phyloP scores from a whole-genome alignment of 108 stramenopile species.

The Nitzschia sp. region DNA sequence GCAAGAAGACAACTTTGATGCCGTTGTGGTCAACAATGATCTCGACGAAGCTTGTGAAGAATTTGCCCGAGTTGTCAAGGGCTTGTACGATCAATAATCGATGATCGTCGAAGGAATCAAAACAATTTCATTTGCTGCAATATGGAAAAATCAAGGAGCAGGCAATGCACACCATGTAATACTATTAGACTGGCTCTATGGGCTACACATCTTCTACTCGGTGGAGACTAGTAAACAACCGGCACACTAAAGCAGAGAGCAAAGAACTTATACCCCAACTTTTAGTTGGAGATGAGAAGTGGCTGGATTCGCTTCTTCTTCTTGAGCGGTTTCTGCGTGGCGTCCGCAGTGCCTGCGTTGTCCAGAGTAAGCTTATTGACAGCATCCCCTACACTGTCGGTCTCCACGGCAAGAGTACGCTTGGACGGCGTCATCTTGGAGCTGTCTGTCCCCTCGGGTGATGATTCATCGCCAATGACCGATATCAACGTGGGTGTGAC shows the following conservation, averaged over 20 bases:
- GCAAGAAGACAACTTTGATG: conserved; percentile 68
- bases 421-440: background rate
- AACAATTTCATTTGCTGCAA: background rate
- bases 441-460: background rate
- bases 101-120: background rate
- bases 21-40: conserved; percentile 83
- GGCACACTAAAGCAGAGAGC: too few relatives aligned
- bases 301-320: conserved; percentile 52
- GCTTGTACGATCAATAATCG: conserved; percentile 35
- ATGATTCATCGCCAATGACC: background rate
- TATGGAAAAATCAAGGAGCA: too few relatives aligned
- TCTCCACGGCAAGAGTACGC: conserved; percentile 4
- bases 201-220: too few relatives aligned
- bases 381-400: conserved; percentile 29
- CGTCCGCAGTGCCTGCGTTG: background rate
- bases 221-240: too few relatives aligned
- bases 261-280: too few relatives aligned
- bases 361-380: conserved; percentile 29
- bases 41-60: conserved; percentile 66
- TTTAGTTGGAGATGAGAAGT: conserved; percentile 1
- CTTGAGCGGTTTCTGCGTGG: conserved; percentile 20
- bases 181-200: too few relatives aligned
- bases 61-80: conserved; percentile 41
- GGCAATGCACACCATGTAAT: too few relatives aligned
- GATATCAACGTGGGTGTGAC: conserved; percentile 29